Percentiles rank a stretch among this genome's conserved stretches.
phyloP scores from a whole-genome alignment of 1,139 yeast species.

The Yamadazyma triangularis region DNA sequence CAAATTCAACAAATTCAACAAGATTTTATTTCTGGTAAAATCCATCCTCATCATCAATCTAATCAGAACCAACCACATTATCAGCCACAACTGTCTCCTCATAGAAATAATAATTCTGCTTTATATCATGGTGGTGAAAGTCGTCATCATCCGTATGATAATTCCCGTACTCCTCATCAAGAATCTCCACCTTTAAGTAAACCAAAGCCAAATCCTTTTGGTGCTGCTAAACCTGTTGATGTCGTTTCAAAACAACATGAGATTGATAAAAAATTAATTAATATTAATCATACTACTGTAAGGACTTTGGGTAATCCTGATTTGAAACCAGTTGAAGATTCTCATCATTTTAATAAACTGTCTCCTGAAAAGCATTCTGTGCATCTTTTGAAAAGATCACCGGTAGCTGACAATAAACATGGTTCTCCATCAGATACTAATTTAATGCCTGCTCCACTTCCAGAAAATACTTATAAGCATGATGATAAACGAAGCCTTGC shows the following conservation, averaged over 20 bases:
- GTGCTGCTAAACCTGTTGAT: constrained; percentile 46
- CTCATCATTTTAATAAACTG: neutral
- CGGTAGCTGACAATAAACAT: neutral
- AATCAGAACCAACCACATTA: constrained; percentile 1
- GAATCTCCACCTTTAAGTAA: constrained; percentile 7
- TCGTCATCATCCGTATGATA: neutral
- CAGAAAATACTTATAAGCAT: constrained; percentile 1
- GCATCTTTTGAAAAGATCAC: neutral
- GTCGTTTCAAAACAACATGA: constrained; percentile 36
- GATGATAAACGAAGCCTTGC: constrained; percentile 31
- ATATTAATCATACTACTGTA: constrained; percentile 55
- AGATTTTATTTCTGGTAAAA: constrained; percentile 24
- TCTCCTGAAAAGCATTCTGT: neutral
- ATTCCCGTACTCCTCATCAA: neutral
- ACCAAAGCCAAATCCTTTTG: constrained; percentile 41
- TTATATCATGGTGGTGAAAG: neutral
- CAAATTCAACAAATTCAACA: constrained; percentile 29
- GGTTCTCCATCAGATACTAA: neutral
- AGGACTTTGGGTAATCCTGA: constrained; percentile 36
- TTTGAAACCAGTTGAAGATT: constrained; percentile 1
- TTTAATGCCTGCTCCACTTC: constrained; percentile 1
- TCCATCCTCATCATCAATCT: constrained; percentile 5
- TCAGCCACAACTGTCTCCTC: constrained; percentile 1
- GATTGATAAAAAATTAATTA: constrained; percentile 41
- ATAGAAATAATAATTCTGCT: neutral